Evolutionary conservation across 805 yeast genomes (phyloP), one percentile per base, ranked within the genome.

Genomic region (Candida hungchunana): DNA sequence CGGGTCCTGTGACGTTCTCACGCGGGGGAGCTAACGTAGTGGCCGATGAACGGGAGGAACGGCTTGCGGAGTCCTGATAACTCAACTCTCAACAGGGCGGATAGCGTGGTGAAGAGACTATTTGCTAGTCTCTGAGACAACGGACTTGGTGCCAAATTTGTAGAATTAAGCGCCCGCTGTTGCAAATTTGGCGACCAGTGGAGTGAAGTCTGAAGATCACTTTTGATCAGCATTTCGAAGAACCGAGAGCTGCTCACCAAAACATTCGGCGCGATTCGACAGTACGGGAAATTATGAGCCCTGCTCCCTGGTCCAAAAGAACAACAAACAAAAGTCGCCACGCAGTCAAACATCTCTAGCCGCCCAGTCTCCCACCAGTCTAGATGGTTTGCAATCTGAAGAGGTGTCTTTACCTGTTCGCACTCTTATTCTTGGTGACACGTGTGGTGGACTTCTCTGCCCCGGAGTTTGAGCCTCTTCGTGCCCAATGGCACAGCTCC

Each of bases 391-490:
- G 34, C 21, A 14, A 33, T 4, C 17, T 35, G 32, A 50, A 42
- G 40, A 49, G 34, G 38, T 8, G 36, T 7, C 26, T 51, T 11
- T 32, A 40, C 18, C 34, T 48, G 8, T 18, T 37, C 11, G 28
- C 47, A 10, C 29, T 49, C 7, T 12, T 48, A 15, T 27, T 37
- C 13, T 28, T 45, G 10, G 22, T 51, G 10, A 36, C 42, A 14
- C 31, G 34, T 11, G 29, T 47, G 3, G 49, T 53, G 16, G 56
- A 53, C 41, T 51, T 47, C 28, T 29, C 43, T 2, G 25, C 56
- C 5, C 18, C 36, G 2, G 50, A 52, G 17, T 50, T 51, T 22
- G 51, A 45, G 18, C 52, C 56, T 3, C 26, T 53, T 3, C 48
- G 45, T 14, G 33, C 41, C 9, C 51, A 46, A 20, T 38, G 42